phyloP scores from a whole-genome alignment of 352 stramenopile species.

The Globisporangium megalacanthum region DNA sequence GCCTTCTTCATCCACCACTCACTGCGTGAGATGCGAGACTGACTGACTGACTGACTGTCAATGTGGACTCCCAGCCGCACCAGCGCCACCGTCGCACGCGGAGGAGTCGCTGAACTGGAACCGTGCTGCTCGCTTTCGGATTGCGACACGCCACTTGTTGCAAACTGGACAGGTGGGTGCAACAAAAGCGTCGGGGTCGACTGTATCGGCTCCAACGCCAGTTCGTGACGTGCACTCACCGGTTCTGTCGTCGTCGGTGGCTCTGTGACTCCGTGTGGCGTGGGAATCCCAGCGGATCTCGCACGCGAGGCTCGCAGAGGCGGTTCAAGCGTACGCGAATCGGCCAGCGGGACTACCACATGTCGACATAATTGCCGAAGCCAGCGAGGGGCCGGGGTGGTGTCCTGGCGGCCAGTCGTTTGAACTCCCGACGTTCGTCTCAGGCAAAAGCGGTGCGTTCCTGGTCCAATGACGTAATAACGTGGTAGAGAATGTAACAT shows the following conservation, averaged over 20 bases:
- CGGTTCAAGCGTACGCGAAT: constrained; percentile 5
- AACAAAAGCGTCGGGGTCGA: no score
- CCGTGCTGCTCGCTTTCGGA: constrained; percentile 7
- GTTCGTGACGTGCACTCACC: not conserved
- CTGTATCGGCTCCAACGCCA: no score
- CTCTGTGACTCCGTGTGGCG: not conserved
- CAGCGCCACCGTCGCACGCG: constrained; percentile 1
- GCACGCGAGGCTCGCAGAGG: constrained; percentile 7
- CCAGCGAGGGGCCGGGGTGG: not conserved
- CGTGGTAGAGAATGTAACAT: not conserved
- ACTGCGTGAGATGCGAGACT: no score
- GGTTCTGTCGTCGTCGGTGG: not conserved
- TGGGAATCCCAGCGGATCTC: constrained; percentile 7
- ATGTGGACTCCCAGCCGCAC: not conserved
- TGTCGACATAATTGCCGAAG: no score
- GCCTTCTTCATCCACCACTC: no score
- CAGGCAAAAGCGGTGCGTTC: not conserved
- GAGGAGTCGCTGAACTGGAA: constrained; percentile 2
- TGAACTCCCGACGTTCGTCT: not conserved
- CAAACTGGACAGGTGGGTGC: constrained; percentile 10
- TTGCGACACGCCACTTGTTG: constrained; percentile 7
- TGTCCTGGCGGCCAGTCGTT: constrained; percentile 7
- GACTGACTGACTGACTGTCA: not conserved
- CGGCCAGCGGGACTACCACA: not conserved
- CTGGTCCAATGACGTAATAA: not conserved